Conservation (phyloP, 169 alveolate genomes). For the Plasmodium vivax region DNA sequence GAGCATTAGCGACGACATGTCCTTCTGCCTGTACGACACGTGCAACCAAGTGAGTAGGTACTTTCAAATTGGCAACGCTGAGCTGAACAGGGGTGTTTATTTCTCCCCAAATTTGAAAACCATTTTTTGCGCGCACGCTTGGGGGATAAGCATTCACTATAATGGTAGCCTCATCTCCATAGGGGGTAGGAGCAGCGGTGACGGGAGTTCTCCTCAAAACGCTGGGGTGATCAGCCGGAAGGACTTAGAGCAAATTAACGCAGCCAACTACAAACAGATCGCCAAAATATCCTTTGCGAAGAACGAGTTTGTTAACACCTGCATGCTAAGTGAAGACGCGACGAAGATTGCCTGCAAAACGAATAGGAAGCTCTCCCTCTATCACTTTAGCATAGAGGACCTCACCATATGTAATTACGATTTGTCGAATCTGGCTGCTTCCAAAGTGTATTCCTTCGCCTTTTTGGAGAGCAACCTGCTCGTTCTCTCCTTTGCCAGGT, state of each 20-base stretch:
- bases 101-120: constrained; percentile 11
- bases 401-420: constrained; percentile 27
- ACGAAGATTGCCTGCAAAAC: constrained; percentile 40
- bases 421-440: background rate
- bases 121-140: constrained; percentile 22
- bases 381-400: background rate
- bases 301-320: constrained; percentile 15
- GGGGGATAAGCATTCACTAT: constrained; percentile 6
- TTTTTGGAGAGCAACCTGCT: constrained; percentile 18
- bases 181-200: background rate
- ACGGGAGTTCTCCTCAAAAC: background rate
- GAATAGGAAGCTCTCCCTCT: constrained; percentile 30
- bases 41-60: background rate
- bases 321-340: background rate
- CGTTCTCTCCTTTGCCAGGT: constrained; percentile 1
- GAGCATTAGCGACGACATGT: constrained; percentile 53
- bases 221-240: background rate
- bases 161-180: background rate
- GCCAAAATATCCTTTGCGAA: constrained; percentile 20
- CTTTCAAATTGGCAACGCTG: background rate
- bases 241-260: background rate
- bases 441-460: constrained; percentile 10
- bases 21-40: constrained; percentile 9
- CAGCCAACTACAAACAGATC: background rate
- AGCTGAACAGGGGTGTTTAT: background rate